Conservation (phyloP, 2,329 filamentous ascomycete genomes). For the Hypomyces perniciosus region DNA sequence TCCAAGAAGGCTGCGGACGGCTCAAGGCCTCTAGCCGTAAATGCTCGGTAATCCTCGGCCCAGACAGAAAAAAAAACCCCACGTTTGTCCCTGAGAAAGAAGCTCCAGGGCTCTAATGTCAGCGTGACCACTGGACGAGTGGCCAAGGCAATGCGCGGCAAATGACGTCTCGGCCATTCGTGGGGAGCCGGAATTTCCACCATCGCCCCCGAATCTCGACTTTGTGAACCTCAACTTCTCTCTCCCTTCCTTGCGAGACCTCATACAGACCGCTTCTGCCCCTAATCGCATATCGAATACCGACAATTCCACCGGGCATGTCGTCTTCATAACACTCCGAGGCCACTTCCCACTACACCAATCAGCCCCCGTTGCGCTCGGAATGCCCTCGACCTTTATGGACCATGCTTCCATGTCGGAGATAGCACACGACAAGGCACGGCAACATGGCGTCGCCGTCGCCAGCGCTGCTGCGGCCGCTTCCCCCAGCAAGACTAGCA, state of each 20-base stretch:
- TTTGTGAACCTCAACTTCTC: background rate
- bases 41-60: slow-evolving; percentile 18
- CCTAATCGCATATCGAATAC: no score
- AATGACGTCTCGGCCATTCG: slow-evolving; percentile 7
- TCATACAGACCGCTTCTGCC: background rate
- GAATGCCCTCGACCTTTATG: slow-evolving; percentile 50
- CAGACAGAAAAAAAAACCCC: background rate
- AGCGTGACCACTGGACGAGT: slow-evolving; percentile 9
- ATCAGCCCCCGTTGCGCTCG: slow-evolving; percentile 16
- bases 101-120: background rate
- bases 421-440: slow-evolving; percentile 32
- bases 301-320: slow-evolving; percentile 8
- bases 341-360: background rate
- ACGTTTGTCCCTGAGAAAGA: background rate
- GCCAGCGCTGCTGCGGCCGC: slow-evolving; percentile 15
- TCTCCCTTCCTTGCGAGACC: background rate
- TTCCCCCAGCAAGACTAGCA: slow-evolving; percentile 17
- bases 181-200: slow-evolving; percentile 1
- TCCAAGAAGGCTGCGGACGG: background rate
- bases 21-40: background rate
- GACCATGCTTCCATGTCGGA: slow-evolving; percentile 56
- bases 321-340: slow-evolving; percentile 3
- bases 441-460: slow-evolving; percentile 22
- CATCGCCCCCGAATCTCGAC: background rate
- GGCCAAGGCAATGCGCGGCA: background rate